phyloP scores from a whole-genome alignment of 2,329 filamentous ascomycete species.

The Aschersonia sp. region DNA sequence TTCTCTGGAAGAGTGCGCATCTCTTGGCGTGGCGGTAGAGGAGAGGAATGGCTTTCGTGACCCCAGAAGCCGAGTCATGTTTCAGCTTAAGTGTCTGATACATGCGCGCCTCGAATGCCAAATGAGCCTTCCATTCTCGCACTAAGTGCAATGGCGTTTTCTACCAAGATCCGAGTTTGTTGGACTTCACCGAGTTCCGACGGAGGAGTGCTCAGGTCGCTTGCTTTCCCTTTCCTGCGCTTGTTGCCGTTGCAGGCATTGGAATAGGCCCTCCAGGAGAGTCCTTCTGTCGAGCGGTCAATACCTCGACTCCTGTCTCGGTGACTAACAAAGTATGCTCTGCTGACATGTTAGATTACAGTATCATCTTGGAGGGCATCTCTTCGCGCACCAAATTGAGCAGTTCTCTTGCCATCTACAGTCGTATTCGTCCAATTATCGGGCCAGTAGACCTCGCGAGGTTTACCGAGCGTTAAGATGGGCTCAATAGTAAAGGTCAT shows the following conservation, averaged over 20 bases:
- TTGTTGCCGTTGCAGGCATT: constrained; percentile 26
- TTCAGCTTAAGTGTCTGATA: too few relatives aligned
- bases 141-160: too few relatives aligned
- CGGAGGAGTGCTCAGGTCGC: not conserved
- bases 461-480: constrained; percentile 88
- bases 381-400: constrained; percentile 64
- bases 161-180: too few relatives aligned
- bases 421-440: constrained; percentile 98
- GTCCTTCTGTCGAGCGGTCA: constrained; percentile 58
- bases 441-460: constrained; percentile 90
- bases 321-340: constrained; percentile 78
- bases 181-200: too few relatives aligned
- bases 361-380: not conserved
- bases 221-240: not conserved
- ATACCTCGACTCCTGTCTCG: constrained; percentile 64
- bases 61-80: too few relatives aligned
- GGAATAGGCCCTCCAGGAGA: constrained; percentile 62
- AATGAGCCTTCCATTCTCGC: too few relatives aligned
- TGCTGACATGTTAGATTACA: constrained; percentile 10
- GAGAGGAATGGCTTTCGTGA: too few relatives aligned
- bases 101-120: too few relatives aligned
- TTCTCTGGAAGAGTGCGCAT: too few relatives aligned
- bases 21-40: too few relatives aligned
- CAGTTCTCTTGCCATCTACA: constrained; percentile 73
- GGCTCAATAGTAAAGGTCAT: constrained; percentile 99